Conservation (phyloP, 2,329 filamentous ascomycete genomes). For the Aspergillus neotritici region DNA sequence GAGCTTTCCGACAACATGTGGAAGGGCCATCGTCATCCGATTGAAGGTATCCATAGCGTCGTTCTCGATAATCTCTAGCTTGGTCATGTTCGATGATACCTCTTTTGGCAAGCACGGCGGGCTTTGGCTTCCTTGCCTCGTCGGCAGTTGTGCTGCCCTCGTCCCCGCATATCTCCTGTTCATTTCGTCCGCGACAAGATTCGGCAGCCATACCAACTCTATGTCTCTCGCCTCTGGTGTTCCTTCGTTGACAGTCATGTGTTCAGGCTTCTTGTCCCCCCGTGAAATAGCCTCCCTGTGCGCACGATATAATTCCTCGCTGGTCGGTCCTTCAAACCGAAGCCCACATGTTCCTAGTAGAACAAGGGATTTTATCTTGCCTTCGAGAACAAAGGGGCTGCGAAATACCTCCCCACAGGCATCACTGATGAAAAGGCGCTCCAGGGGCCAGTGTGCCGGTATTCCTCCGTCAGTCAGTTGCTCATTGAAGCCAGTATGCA, state of each 20-base stretch:
- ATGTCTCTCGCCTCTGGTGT: conserved; percentile 10
- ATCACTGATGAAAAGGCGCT: conserved; percentile 11
- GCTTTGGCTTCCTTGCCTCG: neutral
- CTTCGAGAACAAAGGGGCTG: conserved; percentile 17
- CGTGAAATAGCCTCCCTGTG: conserved; percentile 13
- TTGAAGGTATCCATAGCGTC: conserved; percentile 20
- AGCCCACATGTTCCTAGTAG: conserved; percentile 16
- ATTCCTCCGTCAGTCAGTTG: conserved; percentile 19
- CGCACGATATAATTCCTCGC: conserved; percentile 7
- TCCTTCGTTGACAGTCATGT: conserved; percentile 6
- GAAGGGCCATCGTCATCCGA: conserved; percentile 16
- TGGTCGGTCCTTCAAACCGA: conserved; percentile 21
- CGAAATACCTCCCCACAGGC: conserved; percentile 14
- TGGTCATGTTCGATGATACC: conserved; percentile 9
- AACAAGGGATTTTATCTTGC: conserved; percentile 16
- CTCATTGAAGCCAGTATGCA: conserved; percentile 19
- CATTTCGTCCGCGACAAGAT: conserved; percentile 12
- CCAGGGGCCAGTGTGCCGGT: conserved; percentile 22
- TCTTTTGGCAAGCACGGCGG: neutral
- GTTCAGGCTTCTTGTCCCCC: conserved; percentile 12
- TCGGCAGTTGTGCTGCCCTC: neutral
- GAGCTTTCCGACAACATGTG: conserved; percentile 15
- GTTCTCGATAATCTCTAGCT: conserved; percentile 24
- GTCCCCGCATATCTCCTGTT: conserved; percentile 6
- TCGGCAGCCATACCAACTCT: conserved; percentile 10